Percentiles rank a stretch among this genome's conserved stretches.
phyloP scores from a whole-genome alignment of 1,139 yeast species.

The Blastobotrys malaysiensis region DNA sequence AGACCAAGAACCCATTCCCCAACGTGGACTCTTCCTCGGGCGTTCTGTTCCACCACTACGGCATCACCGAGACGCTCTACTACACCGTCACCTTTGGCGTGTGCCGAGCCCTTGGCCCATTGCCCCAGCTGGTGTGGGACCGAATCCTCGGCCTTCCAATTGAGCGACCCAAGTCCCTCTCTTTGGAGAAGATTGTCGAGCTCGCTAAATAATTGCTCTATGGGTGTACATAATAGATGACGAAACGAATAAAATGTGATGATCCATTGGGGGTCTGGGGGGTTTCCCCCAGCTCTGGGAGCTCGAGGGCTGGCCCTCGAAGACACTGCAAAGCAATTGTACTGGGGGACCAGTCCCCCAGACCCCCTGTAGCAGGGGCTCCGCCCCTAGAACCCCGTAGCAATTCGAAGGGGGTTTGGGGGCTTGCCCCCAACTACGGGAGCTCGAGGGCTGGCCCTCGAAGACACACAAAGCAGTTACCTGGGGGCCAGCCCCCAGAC shows the following conservation, averaged over 20 bases:
- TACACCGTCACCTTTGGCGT: conserved; percentile 98
- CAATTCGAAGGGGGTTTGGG: no score
- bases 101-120: conserved; percentile 95
- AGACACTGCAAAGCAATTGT: no score
- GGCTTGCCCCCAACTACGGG: no score
- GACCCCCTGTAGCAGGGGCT: no score
- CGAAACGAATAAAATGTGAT: neutral
- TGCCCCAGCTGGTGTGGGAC: conserved; percentile 94
- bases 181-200: conserved; percentile 43
- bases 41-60: conserved; percentile 87
- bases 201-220: conserved; percentile 23
- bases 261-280: neutral
- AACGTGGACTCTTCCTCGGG: conserved; percentile 59
- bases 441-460: no score
- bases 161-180: conserved; percentile 97
- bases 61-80: conserved; percentile 90
- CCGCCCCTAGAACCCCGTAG: no score
- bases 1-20: conserved; percentile 61
- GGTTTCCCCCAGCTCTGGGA: no score
- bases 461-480: no score
- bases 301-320: no score
- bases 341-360: no score
- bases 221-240: neutral
- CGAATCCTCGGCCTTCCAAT: conserved; percentile 93
- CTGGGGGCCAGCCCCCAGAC: no score